Percentiles rank a stretch among this genome's conserved stretches.
Evolutionary conservation across 2,329 filamentous ascomycete species (phyloP).

Genomic region (Botrytis medusae): DNA sequence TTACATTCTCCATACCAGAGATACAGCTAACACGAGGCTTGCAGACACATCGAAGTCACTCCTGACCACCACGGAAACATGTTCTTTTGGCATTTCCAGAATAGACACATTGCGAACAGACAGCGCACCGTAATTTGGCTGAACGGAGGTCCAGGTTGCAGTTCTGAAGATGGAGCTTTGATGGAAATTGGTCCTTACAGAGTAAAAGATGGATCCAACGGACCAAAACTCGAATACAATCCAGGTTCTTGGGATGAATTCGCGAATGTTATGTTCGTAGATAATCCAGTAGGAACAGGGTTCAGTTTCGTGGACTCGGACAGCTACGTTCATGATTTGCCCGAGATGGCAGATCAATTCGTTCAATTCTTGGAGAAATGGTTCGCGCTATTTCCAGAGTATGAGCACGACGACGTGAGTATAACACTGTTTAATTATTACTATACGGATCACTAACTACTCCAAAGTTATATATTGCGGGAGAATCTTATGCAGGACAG

Average conservation of each 20-base stretch:
- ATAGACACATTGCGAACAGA: conserved; percentile 88
- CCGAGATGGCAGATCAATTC: conserved; percentile 88
- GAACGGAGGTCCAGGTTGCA: conserved; percentile 95
- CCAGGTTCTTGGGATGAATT: conserved; percentile 99
- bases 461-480: conserved; percentile 81
- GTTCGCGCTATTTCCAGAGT: conserved; percentile 88
- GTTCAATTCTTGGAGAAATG: conserved; percentile 87
- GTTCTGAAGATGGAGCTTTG: conserved; percentile 92
- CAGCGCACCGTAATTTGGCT: conserved; percentile 94
- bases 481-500: conserved; percentile 95
- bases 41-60: conserved; percentile 86
- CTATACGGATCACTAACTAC: conserved; percentile 30
- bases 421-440: not conserved
- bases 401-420: conserved; percentile 86
- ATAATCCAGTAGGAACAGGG: conserved; percentile 94
- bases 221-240: conserved; percentile 66
- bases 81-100: conserved; percentile 98
- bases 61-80: conserved; percentile 85
- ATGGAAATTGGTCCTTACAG: conserved; percentile 90
- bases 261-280: conserved; percentile 92
- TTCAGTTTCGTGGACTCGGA: conserved; percentile 95
- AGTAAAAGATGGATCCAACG: conserved; percentile 65
- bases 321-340: conserved; percentile 79
- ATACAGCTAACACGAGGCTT: not conserved
- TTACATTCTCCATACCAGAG: conserved; percentile 26